Conservation (phyloP, 805 yeast species). For the Candida sphagnicola region DNA sequence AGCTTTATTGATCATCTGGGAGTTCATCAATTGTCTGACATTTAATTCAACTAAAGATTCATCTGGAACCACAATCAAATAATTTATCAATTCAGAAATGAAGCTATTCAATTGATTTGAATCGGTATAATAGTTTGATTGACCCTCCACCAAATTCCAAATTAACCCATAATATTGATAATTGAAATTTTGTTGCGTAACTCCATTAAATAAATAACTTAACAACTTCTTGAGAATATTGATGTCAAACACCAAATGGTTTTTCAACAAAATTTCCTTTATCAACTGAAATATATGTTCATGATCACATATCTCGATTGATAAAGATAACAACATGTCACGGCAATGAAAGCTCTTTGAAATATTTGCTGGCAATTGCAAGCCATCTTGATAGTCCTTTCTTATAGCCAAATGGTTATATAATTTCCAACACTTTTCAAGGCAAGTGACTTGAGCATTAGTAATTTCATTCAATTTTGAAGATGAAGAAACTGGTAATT, state of each 20-base stretch:
- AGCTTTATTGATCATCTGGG: constrained; percentile 22
- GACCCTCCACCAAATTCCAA: constrained; percentile 32
- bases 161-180: constrained; percentile 26
- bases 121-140: constrained; percentile 20
- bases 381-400: constrained; percentile 26
- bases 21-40: constrained; percentile 22
- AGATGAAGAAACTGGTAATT: constrained; percentile 3
- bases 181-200: constrained; percentile 14
- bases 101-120: constrained; percentile 22
- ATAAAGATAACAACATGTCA: constrained; percentile 26
- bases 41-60: constrained; percentile 8
- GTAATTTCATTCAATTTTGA: constrained; percentile 2
- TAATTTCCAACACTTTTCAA: constrained; percentile 23
- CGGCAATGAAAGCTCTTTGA: constrained; percentile 15
- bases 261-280: constrained; percentile 30
- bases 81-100: constrained; percentile 26
- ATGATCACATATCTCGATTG: constrained; percentile 31
- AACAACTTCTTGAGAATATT: constrained; percentile 25
- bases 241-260: constrained; percentile 26
- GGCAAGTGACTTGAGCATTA: constrained; percentile 6
- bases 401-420: constrained; percentile 33
- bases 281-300: constrained; percentile 30
- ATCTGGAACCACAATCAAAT: constrained; percentile 13
- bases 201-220: constrained; percentile 25
- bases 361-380: constrained; percentile 7